Conservation (phyloP, 306 rosid species). For the Fagus crenata region DNA sequence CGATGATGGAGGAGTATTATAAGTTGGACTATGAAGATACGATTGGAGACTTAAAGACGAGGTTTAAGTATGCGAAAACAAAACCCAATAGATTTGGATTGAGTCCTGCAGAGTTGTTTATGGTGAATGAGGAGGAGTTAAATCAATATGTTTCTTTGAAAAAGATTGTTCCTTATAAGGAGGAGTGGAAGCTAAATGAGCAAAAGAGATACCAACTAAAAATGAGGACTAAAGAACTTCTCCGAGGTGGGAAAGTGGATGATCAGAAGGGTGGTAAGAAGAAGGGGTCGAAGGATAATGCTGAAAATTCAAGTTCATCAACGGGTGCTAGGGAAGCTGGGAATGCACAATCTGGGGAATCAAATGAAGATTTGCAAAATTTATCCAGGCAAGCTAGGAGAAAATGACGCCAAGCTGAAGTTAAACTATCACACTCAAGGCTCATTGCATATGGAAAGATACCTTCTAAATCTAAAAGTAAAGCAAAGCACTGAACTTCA, state of each 20-base stretch:
- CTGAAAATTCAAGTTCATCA: constrained; percentile 36
- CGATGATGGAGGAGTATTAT: constrained; percentile 90
- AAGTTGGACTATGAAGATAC: constrained; percentile 85
- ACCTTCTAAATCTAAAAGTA: constrained; percentile 49
- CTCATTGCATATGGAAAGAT: constrained; percentile 52
- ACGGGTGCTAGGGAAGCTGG: constrained; percentile 28
- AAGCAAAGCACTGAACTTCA: constrained; percentile 42
- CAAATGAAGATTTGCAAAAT: constrained; percentile 31
- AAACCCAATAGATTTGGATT: constrained; percentile 68
- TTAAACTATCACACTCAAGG: constrained; percentile 44
- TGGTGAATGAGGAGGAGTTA: constrained; percentile 76
- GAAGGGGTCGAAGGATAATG: constrained; percentile 39
- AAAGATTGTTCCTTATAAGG: constrained; percentile 79
- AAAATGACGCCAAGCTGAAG: constrained; percentile 36
- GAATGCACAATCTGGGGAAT: constrained; percentile 35
- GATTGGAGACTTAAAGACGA: constrained; percentile 82
- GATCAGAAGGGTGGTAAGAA: constrained; percentile 35
- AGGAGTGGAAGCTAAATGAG: constrained; percentile 82
- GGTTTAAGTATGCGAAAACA: constrained; percentile 87
- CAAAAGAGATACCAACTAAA: constrained; percentile 55
- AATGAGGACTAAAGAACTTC: constrained; percentile 58
- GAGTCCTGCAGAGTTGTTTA: constrained; percentile 49
- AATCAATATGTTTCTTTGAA: constrained; percentile 76
- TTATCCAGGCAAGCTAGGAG: constrained; percentile 69
- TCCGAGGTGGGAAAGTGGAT: constrained; percentile 30